Base-by-base conservation (phyloP, 1,284 basidiomycete genomes). In the Hemileccinum hortonii region DNA sequence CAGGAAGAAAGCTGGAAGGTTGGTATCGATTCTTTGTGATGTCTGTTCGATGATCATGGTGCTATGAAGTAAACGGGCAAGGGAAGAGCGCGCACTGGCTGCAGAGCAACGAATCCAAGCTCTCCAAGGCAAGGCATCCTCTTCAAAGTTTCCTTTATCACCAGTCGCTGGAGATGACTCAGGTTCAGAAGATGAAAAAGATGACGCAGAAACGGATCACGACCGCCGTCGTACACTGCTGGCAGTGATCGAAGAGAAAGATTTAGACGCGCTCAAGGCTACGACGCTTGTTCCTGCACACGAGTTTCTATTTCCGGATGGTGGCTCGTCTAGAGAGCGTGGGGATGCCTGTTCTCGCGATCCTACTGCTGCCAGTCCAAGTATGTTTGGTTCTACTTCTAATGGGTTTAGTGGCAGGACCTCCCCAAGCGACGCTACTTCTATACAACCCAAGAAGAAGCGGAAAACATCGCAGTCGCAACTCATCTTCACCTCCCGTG, bases 71-170 rank as follows among this genome's bases (percentile, higher is more conserved):
- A 88, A 88, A 64, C 77, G 83, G 24, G 89, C 88, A 14, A 73
- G 87, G 53, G 86, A 89, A 58, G 86, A 88, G 61, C 75, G 88
- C 49, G 86, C 86, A 3, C 57, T 82, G 32, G 89, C 88, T n/a
- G 81, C 79, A 11, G 86, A 92, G 69, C 75, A 73, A 24, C 75
- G 89, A 35, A 49, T 87, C 11, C 69, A 70, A 44, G 47, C 73
- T 10, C 59, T 83, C 38, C 74, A 77, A 60, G 63, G 64, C 24
- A 24, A 45, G 30, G 35, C 38, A 15, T 48, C 56, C 16, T 45
- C 53, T 41, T 58, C 54, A n/a, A 33, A 9, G 18, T 18, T n/a
- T 50, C 29, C 35, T 15, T 22, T n/a, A 6, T 30, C 46, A 41
- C 29, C 49, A 19, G 39, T 21, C 7, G 15, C 11, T 5, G 48